A percentile compares a stretch with the other conserved stretches of the same genome.
These are phyloP conservation scores for Scheffersomyces stambukii DNA, from an alignment of 1,139 yeast genomes.

Conservation along the genomic window DNA sequence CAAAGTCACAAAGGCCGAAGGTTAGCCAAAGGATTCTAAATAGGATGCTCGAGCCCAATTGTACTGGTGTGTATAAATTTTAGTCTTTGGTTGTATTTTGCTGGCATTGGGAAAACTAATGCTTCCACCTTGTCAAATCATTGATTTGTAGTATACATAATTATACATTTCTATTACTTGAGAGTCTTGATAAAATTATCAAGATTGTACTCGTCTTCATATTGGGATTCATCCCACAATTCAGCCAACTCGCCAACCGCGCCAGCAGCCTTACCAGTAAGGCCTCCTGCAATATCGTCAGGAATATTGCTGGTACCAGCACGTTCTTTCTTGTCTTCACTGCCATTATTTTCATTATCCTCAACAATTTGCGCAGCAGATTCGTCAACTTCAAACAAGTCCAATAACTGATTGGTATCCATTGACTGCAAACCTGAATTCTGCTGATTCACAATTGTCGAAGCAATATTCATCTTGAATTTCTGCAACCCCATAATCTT, in stretches of 20 bases:
- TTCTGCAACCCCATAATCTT: slow-evolving; percentile 98
- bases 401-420: slow-evolving; percentile 94
- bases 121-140: background rate
- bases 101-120: slow-evolving; percentile 1
- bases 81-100: background rate
- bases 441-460: slow-evolving; percentile 94
- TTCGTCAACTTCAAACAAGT: slow-evolving; percentile 76
- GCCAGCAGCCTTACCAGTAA: slow-evolving; percentile 60
- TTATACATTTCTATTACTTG: slow-evolving; percentile 16
- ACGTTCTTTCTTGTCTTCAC: slow-evolving; percentile 21
- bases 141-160: background rate
- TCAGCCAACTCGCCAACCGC: slow-evolving; percentile 89
- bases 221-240: slow-evolving; percentile 93
- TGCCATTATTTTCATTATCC: slow-evolving; percentile 11
- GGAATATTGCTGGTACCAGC: slow-evolving; percentile 28
- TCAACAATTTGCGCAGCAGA: slow-evolving; percentile 36
- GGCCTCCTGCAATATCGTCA: slow-evolving; percentile 59
- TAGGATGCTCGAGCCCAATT: too few species aligned
- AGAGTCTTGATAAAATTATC: slow-evolving; percentile 87
- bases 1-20: too few species aligned
- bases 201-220: slow-evolving; percentile 92
- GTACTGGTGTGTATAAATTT: background rate
- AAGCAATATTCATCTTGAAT: slow-evolving; percentile 95
- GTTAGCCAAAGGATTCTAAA: too few species aligned
- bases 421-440: slow-evolving; percentile 90